A percentile compares a stretch with the other conserved stretches of the same genome.
phyloP scores from a whole-genome alignment of 768 basidiomycete species.

The Lactarius trivialis region DNA sequence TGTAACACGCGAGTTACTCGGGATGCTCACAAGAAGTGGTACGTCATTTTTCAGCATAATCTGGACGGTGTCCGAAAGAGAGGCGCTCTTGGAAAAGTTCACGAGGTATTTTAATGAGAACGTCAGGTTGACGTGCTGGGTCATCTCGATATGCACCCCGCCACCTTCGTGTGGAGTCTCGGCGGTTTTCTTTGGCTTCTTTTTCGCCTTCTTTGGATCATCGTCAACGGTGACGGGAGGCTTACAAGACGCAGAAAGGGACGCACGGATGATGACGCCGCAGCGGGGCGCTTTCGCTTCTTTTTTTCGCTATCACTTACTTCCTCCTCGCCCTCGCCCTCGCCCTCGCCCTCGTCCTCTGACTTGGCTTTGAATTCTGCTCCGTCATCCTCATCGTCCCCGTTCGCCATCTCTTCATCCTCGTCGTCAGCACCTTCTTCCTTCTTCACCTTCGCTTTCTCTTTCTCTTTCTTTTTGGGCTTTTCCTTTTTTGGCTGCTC shows the following conservation, averaged over 20 bases:
- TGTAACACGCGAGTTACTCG: background rate
- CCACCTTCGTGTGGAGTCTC: conserved; percentile 42
- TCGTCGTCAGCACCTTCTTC: conserved; percentile 32
- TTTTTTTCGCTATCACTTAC: conserved; percentile 39
- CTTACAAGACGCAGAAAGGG: background rate
- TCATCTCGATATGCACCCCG: conserved; percentile 77
- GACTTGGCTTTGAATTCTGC: conserved; percentile 34
- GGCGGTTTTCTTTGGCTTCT: conserved; percentile 37
- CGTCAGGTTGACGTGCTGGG: conserved; percentile 83
- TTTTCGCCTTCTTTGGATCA: conserved; percentile 46
- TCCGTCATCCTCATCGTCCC: conserved; percentile 47
- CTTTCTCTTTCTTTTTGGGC: conserved; percentile 31
- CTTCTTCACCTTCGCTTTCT: conserved; percentile 47
- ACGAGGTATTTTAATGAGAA: conserved; percentile 96
- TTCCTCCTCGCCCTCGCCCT: conserved; percentile 30
- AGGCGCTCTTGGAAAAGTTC: conserved; percentile 89
- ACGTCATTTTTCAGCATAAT: conserved; percentile 92
- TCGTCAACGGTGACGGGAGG: conserved; percentile 5
- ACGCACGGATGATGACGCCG: conserved; percentile 40
- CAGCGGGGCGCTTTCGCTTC: conserved; percentile 55
- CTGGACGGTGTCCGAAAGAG: conserved; percentile 64
- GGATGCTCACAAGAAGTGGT: conserved; percentile 63
- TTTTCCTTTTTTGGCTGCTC: conserved; percentile 42
- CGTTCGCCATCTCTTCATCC: conserved; percentile 41
- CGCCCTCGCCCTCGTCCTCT: conserved; percentile 26